phyloP scores from a whole-genome alignment of 2,329 filamentous ascomycete genomes.

The Trichoderma sp. region DNA sequence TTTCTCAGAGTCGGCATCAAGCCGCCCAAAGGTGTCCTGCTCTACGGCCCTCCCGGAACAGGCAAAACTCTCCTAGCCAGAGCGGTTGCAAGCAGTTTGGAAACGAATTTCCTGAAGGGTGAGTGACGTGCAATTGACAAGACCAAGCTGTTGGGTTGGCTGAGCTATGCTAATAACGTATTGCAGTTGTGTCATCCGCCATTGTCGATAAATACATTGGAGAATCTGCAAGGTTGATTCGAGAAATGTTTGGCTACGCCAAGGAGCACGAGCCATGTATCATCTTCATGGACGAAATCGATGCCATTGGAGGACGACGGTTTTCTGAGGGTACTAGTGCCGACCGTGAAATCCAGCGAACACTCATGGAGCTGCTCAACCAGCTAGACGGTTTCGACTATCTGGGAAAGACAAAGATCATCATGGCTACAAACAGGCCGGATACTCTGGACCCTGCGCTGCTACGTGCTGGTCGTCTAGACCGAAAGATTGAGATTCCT shows the following conservation, averaged over 20 bases:
- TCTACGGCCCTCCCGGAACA: conserved; percentile 95
- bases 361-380: conserved; percentile 97
- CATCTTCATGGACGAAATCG: conserved; percentile 99
- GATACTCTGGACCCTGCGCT: conserved; percentile 94
- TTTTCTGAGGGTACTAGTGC: conserved; percentile 98
- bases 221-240: conserved; percentile 93
- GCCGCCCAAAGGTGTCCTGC: conserved; percentile 92
- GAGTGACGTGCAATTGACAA: conserved; percentile 31
- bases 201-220: conserved; percentile 99
- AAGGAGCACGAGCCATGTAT: conserved; percentile 99
- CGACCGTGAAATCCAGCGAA: conserved; percentile 97
- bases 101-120: conserved; percentile 99
- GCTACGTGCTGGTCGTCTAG: conserved; percentile 86
- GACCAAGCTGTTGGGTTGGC: no score
- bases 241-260: conserved; percentile 99
- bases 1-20: conserved; percentile 98
- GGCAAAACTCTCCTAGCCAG: conserved; percentile 94
- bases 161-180: conserved; percentile 29
- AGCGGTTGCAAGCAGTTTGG: conserved; percentile 92
- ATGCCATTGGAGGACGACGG: conserved; percentile 93
- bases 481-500: conserved; percentile 97
- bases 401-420: conserved; percentile 98
- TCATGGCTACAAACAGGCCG: conserved; percentile 98
- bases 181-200: conserved; percentile 88
- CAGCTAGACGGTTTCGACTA: conserved; percentile 99